phyloP scores from a whole-genome alignment of 306 rosid genomes.

The Gastrolobium bilobum region DNA sequence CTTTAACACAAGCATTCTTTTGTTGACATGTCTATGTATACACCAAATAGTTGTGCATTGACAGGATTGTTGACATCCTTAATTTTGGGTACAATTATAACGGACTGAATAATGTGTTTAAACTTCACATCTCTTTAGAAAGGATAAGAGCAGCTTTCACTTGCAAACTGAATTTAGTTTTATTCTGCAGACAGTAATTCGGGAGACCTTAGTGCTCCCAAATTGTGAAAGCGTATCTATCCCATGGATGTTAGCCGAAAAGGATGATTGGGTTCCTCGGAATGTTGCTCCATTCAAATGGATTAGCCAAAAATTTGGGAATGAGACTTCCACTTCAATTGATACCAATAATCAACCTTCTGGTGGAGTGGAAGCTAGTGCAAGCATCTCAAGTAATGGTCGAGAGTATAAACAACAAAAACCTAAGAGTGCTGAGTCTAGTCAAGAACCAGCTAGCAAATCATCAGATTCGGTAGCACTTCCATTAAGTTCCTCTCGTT shows the following conservation, averaged over 20 bases:
- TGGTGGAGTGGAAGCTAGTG: constrained; percentile 54
- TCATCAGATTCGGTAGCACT: constrained; percentile 45
- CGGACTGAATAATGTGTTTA: constrained; percentile 16
- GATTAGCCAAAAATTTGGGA: constrained; percentile 64
- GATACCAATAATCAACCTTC: constrained; percentile 51
- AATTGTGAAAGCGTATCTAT: constrained; percentile 75
- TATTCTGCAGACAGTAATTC: constrained; percentile 71
- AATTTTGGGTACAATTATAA: not conserved
- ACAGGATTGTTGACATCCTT: constrained; percentile 24
- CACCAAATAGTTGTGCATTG: constrained; percentile 17
- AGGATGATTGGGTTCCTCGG: constrained; percentile 86
- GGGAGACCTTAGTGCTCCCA: constrained; percentile 84
- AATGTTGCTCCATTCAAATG: constrained; percentile 87
- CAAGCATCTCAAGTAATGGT: constrained; percentile 54
- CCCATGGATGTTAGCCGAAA: constrained; percentile 93
- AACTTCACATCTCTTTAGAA: constrained; percentile 21
- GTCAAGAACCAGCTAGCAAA: constrained; percentile 51
- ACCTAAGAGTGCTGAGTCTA: constrained; percentile 40
- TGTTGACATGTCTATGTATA: constrained; percentile 17
- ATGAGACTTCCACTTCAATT: constrained; percentile 49
- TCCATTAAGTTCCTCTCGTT: constrained; percentile 46
- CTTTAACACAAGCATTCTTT: constrained; percentile 16
- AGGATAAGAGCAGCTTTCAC: constrained; percentile 3
- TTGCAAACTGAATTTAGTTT: constrained; percentile 54
- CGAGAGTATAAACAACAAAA: constrained; percentile 49